phyloP scores from a whole-genome alignment of 202 grass and related monocot species.

The Cymbopogon flexuosus region DNA sequence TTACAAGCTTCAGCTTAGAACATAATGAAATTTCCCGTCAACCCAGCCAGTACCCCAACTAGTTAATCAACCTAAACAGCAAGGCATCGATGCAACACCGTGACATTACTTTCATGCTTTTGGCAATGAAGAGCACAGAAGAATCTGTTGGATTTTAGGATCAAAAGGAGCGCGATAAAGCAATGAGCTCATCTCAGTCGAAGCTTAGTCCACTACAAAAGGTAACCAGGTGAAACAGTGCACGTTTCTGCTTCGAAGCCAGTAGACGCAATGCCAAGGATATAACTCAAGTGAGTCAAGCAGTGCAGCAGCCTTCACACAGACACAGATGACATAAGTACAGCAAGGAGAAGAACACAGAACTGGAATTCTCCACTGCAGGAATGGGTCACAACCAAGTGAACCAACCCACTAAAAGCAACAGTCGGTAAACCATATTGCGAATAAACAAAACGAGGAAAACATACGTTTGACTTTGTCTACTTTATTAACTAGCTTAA shows the following conservation, averaged over 20 bases:
- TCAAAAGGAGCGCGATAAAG: neutral
- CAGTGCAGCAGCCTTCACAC: neutral
- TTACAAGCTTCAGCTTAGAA: neutral
- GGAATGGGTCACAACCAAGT: neutral
- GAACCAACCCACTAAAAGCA: slow-evolving; percentile 1
- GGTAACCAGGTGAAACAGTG: neutral
- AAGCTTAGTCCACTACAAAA: neutral
- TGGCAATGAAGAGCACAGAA: neutral
- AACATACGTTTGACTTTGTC: neutral
- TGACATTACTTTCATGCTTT: neutral
- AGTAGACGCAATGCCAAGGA: neutral
- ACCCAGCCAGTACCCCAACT: neutral
- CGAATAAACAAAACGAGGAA: neutral
- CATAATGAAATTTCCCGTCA: neutral
- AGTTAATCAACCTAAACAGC: neutral
- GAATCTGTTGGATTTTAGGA: neutral
- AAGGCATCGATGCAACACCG: neutral
- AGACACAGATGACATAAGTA: neutral
- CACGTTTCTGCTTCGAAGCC: neutral
- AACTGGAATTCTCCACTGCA: neutral
- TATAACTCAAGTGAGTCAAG: neutral
- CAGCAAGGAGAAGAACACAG: neutral
- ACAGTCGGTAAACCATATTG: neutral
- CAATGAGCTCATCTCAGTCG: neutral
- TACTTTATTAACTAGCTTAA: neutral